These are phyloP conservation scores for Monosporozyma servazzii DNA, from an alignment of 805 yeast species.

Conservation along the genomic window DNA sequence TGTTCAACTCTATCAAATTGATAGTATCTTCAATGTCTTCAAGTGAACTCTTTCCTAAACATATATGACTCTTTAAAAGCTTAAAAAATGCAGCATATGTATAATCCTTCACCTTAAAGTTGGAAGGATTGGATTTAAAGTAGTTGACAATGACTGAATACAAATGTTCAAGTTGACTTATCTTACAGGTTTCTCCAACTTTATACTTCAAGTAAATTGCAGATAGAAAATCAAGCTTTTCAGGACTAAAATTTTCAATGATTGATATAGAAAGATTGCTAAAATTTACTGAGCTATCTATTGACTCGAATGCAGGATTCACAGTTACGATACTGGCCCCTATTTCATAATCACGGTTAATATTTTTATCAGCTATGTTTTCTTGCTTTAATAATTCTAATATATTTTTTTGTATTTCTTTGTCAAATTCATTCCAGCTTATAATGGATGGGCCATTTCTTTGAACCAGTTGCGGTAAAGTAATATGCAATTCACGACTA, in stretches of 20 bases:
- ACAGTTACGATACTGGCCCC: background rate
- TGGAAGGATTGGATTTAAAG: background rate
- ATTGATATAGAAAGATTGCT: background rate
- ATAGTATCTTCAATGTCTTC: constrained; percentile 7
- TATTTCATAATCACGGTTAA: background rate
- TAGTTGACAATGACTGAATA: constrained; percentile 7
- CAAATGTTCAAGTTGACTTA: background rate
- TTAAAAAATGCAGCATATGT: constrained; percentile 21
- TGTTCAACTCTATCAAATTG: constrained; percentile 5
- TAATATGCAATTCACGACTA: background rate
- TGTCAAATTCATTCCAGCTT: background rate
- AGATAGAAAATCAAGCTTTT: constrained; percentile 1
- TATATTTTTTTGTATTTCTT: background rate
- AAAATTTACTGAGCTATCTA: background rate
- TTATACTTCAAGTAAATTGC: background rate
- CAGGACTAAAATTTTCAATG: background rate
- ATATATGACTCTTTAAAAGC: constrained; percentile 3
- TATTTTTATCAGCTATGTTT: background rate
- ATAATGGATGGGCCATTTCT: background rate
- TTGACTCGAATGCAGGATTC: background rate
- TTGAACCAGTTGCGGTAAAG: background rate
- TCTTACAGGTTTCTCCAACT: background rate
- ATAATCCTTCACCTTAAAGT: constrained; percentile 27
- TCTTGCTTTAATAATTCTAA: background rate
- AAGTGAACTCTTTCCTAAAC: constrained; percentile 6